These are phyloP conservation scores for Arabidopsis lyrata DNA, from an alignment of 441 rosid genomes.

Conservation along the genomic window DNA sequence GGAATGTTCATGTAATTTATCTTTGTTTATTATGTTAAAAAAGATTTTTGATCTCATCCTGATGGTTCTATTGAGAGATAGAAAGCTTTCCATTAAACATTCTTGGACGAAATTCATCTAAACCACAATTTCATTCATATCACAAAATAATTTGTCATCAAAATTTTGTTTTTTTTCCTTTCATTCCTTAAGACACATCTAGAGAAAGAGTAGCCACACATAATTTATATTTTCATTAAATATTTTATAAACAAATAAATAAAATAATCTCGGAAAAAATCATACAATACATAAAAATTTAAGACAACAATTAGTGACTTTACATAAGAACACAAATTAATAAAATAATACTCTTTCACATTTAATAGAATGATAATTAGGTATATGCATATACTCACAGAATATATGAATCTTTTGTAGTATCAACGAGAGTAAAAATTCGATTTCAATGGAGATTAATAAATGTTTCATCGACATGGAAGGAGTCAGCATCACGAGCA, in stretches of 20 bases:
- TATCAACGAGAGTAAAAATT: no score
- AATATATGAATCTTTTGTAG: no score
- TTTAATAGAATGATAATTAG: background rate
- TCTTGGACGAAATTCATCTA: background rate
- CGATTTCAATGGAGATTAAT: no score
- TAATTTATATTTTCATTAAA: background rate
- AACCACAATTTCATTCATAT: background rate
- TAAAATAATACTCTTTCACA: background rate
- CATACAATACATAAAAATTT: background rate
- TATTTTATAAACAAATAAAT: no score
- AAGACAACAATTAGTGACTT: background rate
- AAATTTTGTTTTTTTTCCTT: background rate
- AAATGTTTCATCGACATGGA: no score
- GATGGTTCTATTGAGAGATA: no score
- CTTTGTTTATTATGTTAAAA: constrained; percentile 9
- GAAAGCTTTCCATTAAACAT: background rate
- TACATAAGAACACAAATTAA: background rate
- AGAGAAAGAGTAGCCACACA: background rate
- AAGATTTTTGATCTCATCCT: background rate
- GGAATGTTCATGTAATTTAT: constrained; percentile 2
- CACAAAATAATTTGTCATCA: background rate
- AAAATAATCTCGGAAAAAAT: background rate
- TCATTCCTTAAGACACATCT: background rate
- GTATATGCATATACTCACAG: background rate
- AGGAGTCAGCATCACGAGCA: background rate